These are phyloP conservation scores for Xylariaceae sp. DNA, from an alignment of 2,329 filamentous ascomycete species.

Conservation along the genomic window DNA sequence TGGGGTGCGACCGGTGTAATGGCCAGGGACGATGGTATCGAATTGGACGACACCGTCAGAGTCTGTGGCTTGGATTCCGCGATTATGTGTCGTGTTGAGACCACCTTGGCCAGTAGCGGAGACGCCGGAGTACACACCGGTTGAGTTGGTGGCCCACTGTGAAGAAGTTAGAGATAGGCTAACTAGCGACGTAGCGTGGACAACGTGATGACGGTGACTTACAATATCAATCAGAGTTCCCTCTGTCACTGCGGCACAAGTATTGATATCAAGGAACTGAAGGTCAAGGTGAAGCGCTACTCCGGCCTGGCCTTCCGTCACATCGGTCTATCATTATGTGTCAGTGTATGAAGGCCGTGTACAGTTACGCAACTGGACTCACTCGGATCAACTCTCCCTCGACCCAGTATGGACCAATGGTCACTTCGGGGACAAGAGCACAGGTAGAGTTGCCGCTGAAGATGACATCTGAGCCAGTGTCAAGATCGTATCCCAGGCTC, in stretches of 20 bases:
- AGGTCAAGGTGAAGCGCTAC: constrained; percentile 38
- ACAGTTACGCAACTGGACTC: no score
- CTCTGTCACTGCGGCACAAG: constrained; percentile 29
- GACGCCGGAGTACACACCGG: constrained; percentile 37
- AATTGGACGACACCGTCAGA: constrained; percentile 34
- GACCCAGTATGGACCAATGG: neutral
- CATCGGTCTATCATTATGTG: constrained; percentile 17
- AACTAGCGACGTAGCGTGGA: no score
- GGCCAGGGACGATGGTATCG: constrained; percentile 33
- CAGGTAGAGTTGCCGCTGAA: neutral
- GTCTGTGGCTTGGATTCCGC: constrained; percentile 33
- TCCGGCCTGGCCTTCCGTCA: constrained; percentile 34
- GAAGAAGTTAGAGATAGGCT: no score
- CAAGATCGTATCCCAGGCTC: constrained; percentile 31
- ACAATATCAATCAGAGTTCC: constrained; percentile 30
- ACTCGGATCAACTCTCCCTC: neutral
- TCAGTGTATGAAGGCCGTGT: no score
- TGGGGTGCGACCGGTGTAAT: constrained; percentile 28
- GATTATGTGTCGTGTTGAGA: constrained; percentile 30
- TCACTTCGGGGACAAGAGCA: neutral
- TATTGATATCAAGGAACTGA: constrained; percentile 36
- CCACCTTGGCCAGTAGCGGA: constrained; percentile 23
- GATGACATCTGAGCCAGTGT: constrained; percentile 22
- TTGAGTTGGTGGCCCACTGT: constrained; percentile 36
- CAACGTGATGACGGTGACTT: no score